Percentiles rank a stretch among this genome's conserved stretches.
phyloP scores from a whole-genome alignment of 768 basidiomycete genomes.

The Kondoa subrosea region DNA sequence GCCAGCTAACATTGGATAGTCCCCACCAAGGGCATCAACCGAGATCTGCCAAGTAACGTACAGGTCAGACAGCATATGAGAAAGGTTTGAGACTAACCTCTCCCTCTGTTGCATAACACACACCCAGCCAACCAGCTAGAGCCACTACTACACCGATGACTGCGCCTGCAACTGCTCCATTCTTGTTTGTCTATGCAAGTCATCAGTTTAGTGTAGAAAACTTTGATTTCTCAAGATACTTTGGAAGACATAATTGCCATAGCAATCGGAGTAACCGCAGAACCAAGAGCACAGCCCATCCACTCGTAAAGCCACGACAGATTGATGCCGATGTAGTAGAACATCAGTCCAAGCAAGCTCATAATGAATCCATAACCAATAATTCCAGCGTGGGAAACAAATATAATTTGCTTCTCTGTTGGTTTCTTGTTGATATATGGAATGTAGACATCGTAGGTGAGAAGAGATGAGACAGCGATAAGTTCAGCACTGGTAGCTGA shows the following conservation, averaged over 20 bases:
- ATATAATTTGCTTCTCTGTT: constrained; percentile 38
- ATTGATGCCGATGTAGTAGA: constrained; percentile 20
- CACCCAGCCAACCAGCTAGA: constrained; percentile 69
- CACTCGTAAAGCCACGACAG: constrained; percentile 21
- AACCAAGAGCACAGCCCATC: too few relatives aligned
- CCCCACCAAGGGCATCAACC: constrained; percentile 37
- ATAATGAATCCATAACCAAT: constrained; percentile 29
- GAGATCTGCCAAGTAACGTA: constrained; percentile 51
- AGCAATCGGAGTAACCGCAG: constrained; percentile 7
- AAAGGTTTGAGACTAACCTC: too few relatives aligned
- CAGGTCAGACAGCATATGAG: too few relatives aligned
- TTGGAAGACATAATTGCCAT: constrained; percentile 45
- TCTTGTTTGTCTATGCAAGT: constrained; percentile 73
- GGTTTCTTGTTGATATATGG: constrained; percentile 67
- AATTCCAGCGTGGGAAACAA: constrained; percentile 8
- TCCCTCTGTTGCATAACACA: too few relatives aligned
- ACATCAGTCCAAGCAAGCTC: constrained; percentile 36
- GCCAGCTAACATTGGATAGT: constrained; percentile 61
- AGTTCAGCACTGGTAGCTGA: constrained; percentile 72
- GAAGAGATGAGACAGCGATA: constrained; percentile 67
- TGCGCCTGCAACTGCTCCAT: constrained; percentile 56
- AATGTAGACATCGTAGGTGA: constrained; percentile 77
- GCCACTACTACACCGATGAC: constrained; percentile 27
- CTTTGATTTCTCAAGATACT: too few relatives aligned
- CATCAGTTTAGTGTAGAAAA: too few relatives aligned